Evolutionary conservation across 352 stramenopile species (phyloP).

Genomic region (Phytophthora meadii): DNA sequence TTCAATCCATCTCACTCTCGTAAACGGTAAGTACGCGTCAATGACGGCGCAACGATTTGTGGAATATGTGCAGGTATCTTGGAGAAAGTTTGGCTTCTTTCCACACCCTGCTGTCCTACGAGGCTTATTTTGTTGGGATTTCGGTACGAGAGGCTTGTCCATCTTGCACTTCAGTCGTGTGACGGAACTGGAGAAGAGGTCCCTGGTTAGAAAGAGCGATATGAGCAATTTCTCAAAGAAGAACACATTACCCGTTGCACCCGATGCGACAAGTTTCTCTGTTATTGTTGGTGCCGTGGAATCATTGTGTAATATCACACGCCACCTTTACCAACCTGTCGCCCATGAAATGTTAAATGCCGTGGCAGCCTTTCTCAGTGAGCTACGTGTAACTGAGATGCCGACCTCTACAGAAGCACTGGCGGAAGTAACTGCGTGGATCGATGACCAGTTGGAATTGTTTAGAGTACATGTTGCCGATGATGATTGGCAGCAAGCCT

Average conservation of each 20-base stretch:
- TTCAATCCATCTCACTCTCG: background rate
- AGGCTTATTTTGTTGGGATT: constrained; percentile 15
- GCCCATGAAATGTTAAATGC: background rate
- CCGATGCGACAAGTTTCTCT: background rate
- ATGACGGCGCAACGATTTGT: constrained; percentile 12
- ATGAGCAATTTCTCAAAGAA: constrained; percentile 29
- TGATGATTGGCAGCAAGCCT: background rate
- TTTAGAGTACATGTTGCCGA: constrained; percentile 4
- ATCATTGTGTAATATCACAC: constrained; percentile 1
- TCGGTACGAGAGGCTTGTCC: constrained; percentile 5
- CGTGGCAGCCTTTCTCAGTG: background rate
- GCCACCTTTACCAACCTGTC: constrained; percentile 1
- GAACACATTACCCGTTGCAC: background rate
- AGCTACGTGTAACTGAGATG: constrained; percentile 8
- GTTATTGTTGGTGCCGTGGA: background rate
- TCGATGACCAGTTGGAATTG: constrained; percentile 14
- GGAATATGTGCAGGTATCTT: constrained; percentile 9
- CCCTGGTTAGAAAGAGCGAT: background rate
- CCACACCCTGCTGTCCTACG: too few relatives aligned
- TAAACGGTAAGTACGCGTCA: constrained; percentile 12
- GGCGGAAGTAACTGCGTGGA: constrained; percentile 3
- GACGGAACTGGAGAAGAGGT: background rate
- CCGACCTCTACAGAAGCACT: background rate
- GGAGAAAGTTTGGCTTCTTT: too few relatives aligned
- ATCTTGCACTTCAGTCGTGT: constrained; percentile 6